Evolutionary conservation across 2,329 filamentous ascomycete species (phyloP).

Genomic region (Helotiales sp.): DNA sequence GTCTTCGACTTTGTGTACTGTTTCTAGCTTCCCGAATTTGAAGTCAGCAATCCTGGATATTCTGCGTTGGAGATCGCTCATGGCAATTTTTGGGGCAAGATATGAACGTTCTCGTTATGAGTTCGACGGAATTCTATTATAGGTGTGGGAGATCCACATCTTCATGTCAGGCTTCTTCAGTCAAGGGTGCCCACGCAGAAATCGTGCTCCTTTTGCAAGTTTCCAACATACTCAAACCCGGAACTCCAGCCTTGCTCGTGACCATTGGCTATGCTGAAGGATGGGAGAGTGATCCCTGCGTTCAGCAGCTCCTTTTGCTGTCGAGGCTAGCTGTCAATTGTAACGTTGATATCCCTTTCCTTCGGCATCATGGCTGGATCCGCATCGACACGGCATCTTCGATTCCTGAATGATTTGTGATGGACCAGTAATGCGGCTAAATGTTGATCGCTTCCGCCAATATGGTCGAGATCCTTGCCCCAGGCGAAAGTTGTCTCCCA

Average conservation of each 20-base stretch:
- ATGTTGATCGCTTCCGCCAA: background rate
- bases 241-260: background rate
- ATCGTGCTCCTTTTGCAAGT: too few relatives aligned
- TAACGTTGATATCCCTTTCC: background rate
- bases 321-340: background rate
- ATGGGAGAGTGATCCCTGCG: background rate
- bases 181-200: too few relatives aligned
- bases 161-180: background rate
- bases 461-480: background rate
- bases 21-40: too few relatives aligned
- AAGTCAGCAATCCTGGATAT: too few relatives aligned
- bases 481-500: background rate
- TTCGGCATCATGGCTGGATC: background rate
- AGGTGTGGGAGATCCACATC: background rate
- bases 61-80: too few relatives aligned
- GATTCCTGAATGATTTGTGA: background rate
- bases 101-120: background rate
- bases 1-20: too few relatives aligned
- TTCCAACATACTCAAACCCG: background rate
- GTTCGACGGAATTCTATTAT: background rate
- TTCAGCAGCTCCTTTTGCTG: background rate
- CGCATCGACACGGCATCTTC: background rate
- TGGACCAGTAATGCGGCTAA: background rate
- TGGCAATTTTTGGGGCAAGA: too few relatives aligned
- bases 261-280: background rate